Conservation (phyloP, 768 basidiomycete species). For the Suillus cothurnatus region DNA sequence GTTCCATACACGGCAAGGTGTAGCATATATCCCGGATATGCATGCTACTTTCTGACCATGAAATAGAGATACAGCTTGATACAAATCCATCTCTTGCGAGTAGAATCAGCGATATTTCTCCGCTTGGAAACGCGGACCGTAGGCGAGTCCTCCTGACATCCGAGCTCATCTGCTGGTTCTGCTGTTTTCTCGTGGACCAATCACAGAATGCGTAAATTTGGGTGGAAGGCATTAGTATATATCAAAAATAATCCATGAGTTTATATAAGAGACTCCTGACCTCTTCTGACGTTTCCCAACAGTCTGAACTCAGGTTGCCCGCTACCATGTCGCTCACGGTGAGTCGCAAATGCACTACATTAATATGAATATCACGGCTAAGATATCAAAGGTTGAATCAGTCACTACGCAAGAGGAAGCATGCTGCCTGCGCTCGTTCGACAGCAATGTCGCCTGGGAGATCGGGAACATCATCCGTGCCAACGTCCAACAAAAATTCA, state of each 20-base stretch:
- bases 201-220: not conserved
- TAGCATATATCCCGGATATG: not conserved
- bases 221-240: not conserved
- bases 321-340: slow-evolving; percentile 18
- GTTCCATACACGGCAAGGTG: not conserved
- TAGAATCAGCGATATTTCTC: not conserved
- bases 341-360: not conserved
- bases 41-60: not conserved
- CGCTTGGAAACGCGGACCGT: slow-evolving; percentile 1
- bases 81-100: not conserved
- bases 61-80: not conserved
- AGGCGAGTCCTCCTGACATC: not conserved
- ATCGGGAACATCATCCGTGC: slow-evolving; percentile 31
- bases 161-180: not conserved
- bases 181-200: not conserved
- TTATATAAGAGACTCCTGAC: not conserved
- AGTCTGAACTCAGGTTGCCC: not conserved
- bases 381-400: slow-evolving; percentile 17
- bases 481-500: slow-evolving; percentile 18
- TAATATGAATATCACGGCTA: not conserved
- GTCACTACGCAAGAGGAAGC: slow-evolving; percentile 28
- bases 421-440: slow-evolving; percentile 29
- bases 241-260: not conserved
- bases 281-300: not conserved
- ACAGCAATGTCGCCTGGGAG: slow-evolving; percentile 36